A percentile compares a stretch with the other conserved stretches of the same genome.
These are phyloP conservation scores for Fusarium sp. DNA, from an alignment of 2,329 filamentous ascomycete species.

Conservation along the genomic window DNA sequence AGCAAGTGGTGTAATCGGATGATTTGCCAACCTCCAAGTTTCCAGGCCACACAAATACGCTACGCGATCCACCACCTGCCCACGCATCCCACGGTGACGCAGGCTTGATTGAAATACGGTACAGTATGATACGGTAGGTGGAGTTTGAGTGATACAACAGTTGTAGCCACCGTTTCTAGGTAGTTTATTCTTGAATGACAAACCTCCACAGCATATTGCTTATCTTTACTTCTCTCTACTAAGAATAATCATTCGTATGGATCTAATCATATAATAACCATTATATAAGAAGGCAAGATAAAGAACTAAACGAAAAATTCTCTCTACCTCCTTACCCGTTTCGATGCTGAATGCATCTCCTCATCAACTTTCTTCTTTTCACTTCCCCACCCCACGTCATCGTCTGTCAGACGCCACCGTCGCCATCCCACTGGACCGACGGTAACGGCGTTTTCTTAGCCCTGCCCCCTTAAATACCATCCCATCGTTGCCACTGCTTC, in stretches of 20 bases:
- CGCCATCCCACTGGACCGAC: slow-evolving; percentile 32
- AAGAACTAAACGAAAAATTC: neutral
- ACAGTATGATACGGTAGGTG: slow-evolving; percentile 8
- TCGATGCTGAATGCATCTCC: slow-evolving; percentile 7
- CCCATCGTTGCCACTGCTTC: slow-evolving; percentile 27
- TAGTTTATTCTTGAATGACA: neutral
- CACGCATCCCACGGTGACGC: slow-evolving; percentile 3
- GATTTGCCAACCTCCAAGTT: slow-evolving; percentile 16
- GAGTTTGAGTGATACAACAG: neutral
- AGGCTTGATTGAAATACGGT: slow-evolving; percentile 1
- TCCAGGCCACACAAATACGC: slow-evolving; percentile 10
- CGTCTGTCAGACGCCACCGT: slow-evolving; percentile 40
- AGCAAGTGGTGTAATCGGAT: slow-evolving; percentile 19
- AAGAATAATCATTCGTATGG: neutral
- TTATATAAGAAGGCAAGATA: slow-evolving; percentile 9
- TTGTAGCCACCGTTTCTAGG: neutral
- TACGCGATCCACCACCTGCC: slow-evolving; percentile 20
- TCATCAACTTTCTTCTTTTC: slow-evolving; percentile 5
- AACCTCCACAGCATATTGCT: neutral
- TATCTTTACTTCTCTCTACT: neutral
- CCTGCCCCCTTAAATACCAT: slow-evolving; percentile 1
- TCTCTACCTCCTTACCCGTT: neutral
- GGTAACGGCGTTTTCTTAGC: slow-evolving; percentile 29
- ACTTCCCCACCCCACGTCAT: slow-evolving; percentile 40
- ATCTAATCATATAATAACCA: neutral